A percentile compares a stretch with the other conserved stretches of the same genome.
phyloP scores from a whole-genome alignment of 2,329 filamentous ascomycete species.

The Coniochaeta prunicola region DNA sequence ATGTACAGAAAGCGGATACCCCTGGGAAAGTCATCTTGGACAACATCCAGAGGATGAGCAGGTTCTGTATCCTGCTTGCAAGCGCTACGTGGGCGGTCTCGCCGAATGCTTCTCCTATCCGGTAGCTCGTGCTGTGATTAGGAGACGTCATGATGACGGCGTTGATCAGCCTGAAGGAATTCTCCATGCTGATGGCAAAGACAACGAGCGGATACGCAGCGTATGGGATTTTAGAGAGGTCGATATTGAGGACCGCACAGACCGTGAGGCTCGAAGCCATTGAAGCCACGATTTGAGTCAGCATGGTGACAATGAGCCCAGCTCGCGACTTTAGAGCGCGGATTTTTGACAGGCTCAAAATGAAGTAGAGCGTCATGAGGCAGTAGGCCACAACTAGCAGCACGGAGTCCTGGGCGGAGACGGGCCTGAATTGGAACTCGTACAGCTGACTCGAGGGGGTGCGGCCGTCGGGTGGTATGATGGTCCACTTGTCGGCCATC shows the following conservation, averaged over 20 bases:
- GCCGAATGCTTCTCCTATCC: conserved; percentile 68
- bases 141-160: conserved; percentile 65
- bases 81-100: conserved; percentile 64
- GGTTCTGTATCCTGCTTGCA: conserved; percentile 61
- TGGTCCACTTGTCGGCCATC: conserved; percentile 49
- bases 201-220: conserved; percentile 73
- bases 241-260: conserved; percentile 67
- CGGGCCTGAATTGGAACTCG: conserved; percentile 71
- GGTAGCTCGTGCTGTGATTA: conserved; percentile 58
- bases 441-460: conserved; percentile 55
- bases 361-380: conserved; percentile 56
- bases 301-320: conserved; percentile 63
- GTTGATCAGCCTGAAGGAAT: conserved; percentile 72
- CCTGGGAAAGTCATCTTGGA: conserved; percentile 61
- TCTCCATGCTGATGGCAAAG: conserved; percentile 68
- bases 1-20: conserved; percentile 68
- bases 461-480: conserved; percentile 54
- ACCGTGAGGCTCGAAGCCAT: conserved; percentile 75
- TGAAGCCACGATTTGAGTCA: conserved; percentile 63
- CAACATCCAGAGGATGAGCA: conserved; percentile 58
- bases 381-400: conserved; percentile 59
- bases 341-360: conserved; percentile 59
- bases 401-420: conserved; percentile 59
- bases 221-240: conserved; percentile 66
- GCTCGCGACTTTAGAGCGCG: conserved; percentile 69